Evolutionary conservation across 176 grass and related monocot genomes (phyloP), one percentile per base, ranked within the genome.

Genomic region (Eleusine coracana): DNA sequence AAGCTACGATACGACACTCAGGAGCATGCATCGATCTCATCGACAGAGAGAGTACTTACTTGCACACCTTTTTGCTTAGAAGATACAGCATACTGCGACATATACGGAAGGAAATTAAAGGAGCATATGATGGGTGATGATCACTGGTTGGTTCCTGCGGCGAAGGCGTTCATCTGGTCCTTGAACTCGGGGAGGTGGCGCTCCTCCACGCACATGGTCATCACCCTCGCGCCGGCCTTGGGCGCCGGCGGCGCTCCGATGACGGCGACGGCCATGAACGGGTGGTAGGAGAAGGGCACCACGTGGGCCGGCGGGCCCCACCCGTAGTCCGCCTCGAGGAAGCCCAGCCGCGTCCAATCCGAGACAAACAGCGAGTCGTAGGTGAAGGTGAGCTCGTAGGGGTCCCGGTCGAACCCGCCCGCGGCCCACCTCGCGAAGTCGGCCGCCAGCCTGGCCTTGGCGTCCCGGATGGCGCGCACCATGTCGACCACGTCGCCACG

Each of bases 151-250:
- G 48, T 67, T 66, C 64, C 36, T 60, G 68, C 46, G 80, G 72
- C 71, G 54, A 86, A 87, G 11, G 83, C 61, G 80, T 91, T 92
- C 89, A 99, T 92, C 83, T 96, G 85, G 5, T 88, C 79, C 55
- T 83, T n/a, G 74, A 99, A 96, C 64, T 78, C 85, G 0, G 71
- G 29, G 51, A 99, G n/a, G 83, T 99, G 93, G 42, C 79, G 61
- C 67, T 96, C 83, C 87, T 94, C 75, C 21, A 99, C 93, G 71
- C 96, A 99, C 85, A 94, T 92, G 51, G 93, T 99, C 93, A 94
- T 99, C 51, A 99, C 49, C 3, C 93, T 74, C 0, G 85, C 76
- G 3, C 96, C 96, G 2, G 75, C 39, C 87, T 86, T 86, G 1
- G 91, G 96, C 5, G 11, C 28, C 5, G 91, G 96, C 27, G 93